Evolutionary conservation across 441 rosid genomes (phyloP), one percentile per base, ranked within the genome.

Genomic region (Macaranga tanarius): DNA sequence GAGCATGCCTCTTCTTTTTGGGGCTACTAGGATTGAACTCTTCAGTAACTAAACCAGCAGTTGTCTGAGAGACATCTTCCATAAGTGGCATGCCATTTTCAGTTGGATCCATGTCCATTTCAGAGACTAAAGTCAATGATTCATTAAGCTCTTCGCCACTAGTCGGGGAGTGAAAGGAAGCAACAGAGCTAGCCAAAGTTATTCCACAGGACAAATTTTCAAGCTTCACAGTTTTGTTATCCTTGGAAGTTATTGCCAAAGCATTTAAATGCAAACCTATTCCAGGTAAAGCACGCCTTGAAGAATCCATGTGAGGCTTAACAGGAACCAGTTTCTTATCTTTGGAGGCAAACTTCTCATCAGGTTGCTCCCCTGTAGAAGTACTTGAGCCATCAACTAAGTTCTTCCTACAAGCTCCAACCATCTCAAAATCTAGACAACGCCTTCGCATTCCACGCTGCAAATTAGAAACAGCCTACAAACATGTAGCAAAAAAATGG

Each of bases 211-310:
- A 79, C 45, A 81, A 67, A 63, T 69, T 78, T 69, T 90, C 96
- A 62, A 75, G 78, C 77, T 74, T 79, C 71, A 76, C 68, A 59
- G 62, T 83, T 69, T 70, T 83, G 79, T 72, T 76, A 47, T 87
- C 87, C 76, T 84, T 85, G 76, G 89, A 82, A 67, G 83, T 72
- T 77, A 84, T 74, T 66, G 92, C 84, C 75, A 95, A 78, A 66
- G 97, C 92, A 81, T 95, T 95, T 58, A 95, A 81, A 80, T 95
- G 98, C 88, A 95, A 86, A 80, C 99, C 99, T 48, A 95, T 93
- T 79, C 95, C 95, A 38, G 98, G 97, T 75, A 95, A 75, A 59
- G 80, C 75, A 80, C 87, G 70, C 74, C 82, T 80, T 1, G 84
- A 85, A 34, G 93, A 82, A 76, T 84, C 96, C 78, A 69, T 65